Evolutionary conservation across 371 early-diverging fungal genomes (phyloP).

Genomic region (Rhizopus delemar): DNA sequence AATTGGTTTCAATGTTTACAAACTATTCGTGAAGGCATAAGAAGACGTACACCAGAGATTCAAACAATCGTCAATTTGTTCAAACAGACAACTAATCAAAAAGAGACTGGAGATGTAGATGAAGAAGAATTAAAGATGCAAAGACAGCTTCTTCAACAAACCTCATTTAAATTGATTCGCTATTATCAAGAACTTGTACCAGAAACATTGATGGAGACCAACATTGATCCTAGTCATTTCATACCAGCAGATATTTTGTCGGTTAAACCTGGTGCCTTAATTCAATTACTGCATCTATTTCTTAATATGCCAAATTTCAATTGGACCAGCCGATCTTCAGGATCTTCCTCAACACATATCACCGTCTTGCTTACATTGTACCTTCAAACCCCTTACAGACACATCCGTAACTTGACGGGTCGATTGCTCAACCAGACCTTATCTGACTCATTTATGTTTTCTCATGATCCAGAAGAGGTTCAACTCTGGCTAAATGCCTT

Average conservation of each 20-base stretch:
- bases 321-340: slow-evolving; percentile 62
- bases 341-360: slow-evolving; percentile 59
- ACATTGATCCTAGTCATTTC: slow-evolving; percentile 75
- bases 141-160: slow-evolving; percentile 56
- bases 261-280: slow-evolving; percentile 56
- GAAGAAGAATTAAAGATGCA: slow-evolving; percentile 31
- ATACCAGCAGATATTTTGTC: slow-evolving; percentile 67
- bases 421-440: slow-evolving; percentile 54
- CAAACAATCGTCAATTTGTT: slow-evolving; percentile 64
- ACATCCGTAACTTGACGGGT: slow-evolving; percentile 52
- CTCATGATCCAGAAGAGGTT: slow-evolving; percentile 63
- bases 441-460: slow-evolving; percentile 65
- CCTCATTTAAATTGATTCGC: slow-evolving; percentile 61
- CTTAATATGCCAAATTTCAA: slow-evolving; percentile 64
- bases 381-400: slow-evolving; percentile 53
- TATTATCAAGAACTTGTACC: slow-evolving; percentile 72
- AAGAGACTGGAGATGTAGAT: slow-evolving; percentile 29
- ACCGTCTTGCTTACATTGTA: slow-evolving; percentile 59
- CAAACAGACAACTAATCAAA: slow-evolving; percentile 27
- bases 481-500: slow-evolving; percentile 65
- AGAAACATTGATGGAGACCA: slow-evolving; percentile 64
- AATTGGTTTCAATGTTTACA: slow-evolving; percentile 42
- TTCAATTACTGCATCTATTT: slow-evolving; percentile 64
- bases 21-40: slow-evolving; percentile 58
- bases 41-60: slow-evolving; percentile 75